Conservation (phyloP, 2,329 filamentous ascomycete genomes). For the Penicillium sp. region DNA sequence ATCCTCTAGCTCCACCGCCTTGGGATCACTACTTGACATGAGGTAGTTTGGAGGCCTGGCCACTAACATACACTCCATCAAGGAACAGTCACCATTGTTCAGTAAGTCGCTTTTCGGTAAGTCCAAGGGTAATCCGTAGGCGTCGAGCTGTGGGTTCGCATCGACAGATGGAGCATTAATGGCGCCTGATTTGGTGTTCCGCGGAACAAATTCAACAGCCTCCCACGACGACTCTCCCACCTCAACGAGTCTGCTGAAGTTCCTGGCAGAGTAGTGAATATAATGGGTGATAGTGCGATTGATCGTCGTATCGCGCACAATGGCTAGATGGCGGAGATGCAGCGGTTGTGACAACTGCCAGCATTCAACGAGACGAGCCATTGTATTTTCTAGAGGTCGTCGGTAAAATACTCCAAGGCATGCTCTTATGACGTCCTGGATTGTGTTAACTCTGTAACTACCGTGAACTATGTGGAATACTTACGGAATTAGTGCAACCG, state of each 20-base stretch:
- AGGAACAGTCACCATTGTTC: constrained; percentile 47
- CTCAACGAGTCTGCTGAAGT: constrained; percentile 60
- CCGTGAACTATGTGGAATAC: constrained; percentile 12
- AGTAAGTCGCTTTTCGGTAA: constrained; percentile 40
- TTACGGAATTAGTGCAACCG: constrained; percentile 56
- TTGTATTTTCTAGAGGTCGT: constrained; percentile 58
- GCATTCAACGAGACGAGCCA: constrained; percentile 58
- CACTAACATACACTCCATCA: constrained; percentile 45
- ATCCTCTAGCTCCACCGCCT: constrained; percentile 33
- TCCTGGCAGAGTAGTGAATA: constrained; percentile 58
- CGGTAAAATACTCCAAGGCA: constrained; percentile 59
- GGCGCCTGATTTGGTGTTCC: constrained; percentile 37
- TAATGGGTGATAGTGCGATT: constrained; percentile 56
- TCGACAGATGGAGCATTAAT: constrained; percentile 36
- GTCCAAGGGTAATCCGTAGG: constrained; percentile 53
- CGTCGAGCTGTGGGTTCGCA: constrained; percentile 45
- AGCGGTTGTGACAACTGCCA: constrained; percentile 64
- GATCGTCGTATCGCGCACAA: constrained; percentile 60
- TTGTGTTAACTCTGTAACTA: background rate
- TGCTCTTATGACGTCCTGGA: constrained; percentile 46
- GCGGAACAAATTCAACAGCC: constrained; percentile 50
- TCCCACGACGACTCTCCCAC: constrained; percentile 58
- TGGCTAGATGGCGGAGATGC: constrained; percentile 60
- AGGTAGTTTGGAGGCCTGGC: constrained; percentile 41
- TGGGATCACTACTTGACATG: constrained; percentile 41